Conservation (phyloP, 495 filamentous ascomycete species). For the Aspergillus asperescens region DNA sequence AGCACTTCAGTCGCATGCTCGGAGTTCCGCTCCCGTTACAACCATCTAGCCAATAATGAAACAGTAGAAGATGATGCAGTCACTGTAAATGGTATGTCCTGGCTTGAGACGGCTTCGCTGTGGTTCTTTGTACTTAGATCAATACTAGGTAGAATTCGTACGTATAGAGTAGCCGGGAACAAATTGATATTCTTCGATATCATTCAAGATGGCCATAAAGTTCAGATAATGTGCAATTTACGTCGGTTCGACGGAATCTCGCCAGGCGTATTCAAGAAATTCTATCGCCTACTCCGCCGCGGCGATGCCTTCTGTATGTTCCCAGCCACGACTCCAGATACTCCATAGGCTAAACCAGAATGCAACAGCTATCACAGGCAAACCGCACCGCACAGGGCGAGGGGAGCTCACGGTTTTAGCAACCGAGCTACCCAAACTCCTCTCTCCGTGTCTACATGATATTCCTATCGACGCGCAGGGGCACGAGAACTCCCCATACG, state of each 20-base stretch:
- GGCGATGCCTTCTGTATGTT: slow-evolving; percentile 76
- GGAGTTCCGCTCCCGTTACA: slow-evolving; percentile 38
- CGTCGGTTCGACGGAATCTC: slow-evolving; percentile 46
- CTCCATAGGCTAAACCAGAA: slow-evolving; percentile 16
- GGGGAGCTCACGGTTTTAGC: slow-evolving; percentile 77
- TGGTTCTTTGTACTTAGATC: slow-evolving; percentile 43
- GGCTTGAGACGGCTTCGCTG: slow-evolving; percentile 20
- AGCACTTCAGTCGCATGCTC: slow-evolving; percentile 30
- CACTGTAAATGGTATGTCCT: slow-evolving; percentile 43
- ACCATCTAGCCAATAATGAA: slow-evolving; percentile 38
- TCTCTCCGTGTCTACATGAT: slow-evolving; percentile 71
- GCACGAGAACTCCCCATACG: slow-evolving; percentile 61
- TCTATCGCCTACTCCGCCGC: slow-evolving; percentile 54
- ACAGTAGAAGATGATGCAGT: slow-evolving; percentile 41
- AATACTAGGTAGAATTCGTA: slow-evolving; percentile 62
- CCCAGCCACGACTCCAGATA: slow-evolving; percentile 4
- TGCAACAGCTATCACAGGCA: slow-evolving; percentile 58
- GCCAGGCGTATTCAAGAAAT: slow-evolving; percentile 50
- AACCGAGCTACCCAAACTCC: slow-evolving; percentile 58
- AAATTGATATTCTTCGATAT: slow-evolving; percentile 84
- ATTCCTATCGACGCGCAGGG: slow-evolving; percentile 62
- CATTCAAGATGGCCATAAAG: slow-evolving; percentile 57
- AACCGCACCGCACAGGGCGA: slow-evolving; percentile 60
- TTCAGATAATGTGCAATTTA: slow-evolving; percentile 71
- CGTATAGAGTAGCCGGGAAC: slow-evolving; percentile 52